phyloP scores from a whole-genome alignment of 306 rosid genomes.

The Prunus mira region DNA sequence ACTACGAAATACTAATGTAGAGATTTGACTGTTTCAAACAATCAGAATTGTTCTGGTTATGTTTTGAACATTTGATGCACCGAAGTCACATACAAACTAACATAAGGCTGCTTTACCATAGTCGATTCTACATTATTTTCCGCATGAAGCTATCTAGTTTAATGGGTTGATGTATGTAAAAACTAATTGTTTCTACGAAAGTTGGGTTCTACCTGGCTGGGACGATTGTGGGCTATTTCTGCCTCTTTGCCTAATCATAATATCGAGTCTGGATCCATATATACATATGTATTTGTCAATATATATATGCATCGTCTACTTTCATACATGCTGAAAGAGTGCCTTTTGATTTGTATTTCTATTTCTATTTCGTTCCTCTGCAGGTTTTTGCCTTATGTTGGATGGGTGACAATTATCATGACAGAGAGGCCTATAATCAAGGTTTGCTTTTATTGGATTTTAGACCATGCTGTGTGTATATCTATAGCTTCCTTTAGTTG shows the following conservation, averaged over 20 bases:
- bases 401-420: slow-evolving; percentile 67
- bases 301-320: not conserved
- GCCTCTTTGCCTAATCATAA: not conserved
- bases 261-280: not conserved
- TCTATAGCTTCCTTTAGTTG: not conserved
- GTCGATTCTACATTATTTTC: not conserved
- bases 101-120: not conserved
- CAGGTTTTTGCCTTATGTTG: slow-evolving; percentile 74
- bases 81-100: not conserved
- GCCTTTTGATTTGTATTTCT: not conserved
- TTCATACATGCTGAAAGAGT: not conserved
- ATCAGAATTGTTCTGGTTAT: not conserved
- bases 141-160: not conserved
- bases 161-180: not conserved
- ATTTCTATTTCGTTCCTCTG: slow-evolving; percentile 8
- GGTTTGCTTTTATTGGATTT: slow-evolving; percentile 40
- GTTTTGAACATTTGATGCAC: not conserved
- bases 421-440: slow-evolving; percentile 65
- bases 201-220: not conserved
- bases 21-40: not conserved
- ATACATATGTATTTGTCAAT: not conserved
- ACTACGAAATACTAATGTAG: not conserved
- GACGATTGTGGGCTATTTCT: not conserved
- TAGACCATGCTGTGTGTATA: too few species aligned
- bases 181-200: not conserved